A percentile compares a stretch with the other conserved stretches of the same genome.
Conservation (phyloP, 306 rosid genomes). For the Prunus salicina region DNA sequence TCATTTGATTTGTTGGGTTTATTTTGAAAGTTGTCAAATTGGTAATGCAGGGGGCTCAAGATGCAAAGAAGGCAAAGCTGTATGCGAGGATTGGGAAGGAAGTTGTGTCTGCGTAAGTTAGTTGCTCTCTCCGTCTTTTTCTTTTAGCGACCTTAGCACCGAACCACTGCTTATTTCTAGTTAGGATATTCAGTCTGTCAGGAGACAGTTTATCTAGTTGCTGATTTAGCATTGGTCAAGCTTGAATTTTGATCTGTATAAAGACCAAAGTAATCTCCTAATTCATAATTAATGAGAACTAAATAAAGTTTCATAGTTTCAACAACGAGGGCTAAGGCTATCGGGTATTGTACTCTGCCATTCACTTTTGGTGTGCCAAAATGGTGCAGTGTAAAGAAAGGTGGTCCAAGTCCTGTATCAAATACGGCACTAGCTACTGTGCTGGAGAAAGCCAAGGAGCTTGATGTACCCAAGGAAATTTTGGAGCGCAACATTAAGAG, state of each 20-base stretch:
- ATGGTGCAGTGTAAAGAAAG: conserved; percentile 63
- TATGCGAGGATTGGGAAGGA: conserved; percentile 85
- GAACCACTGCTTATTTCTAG: background rate
- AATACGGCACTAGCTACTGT: conserved; percentile 70
- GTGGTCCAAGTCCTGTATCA: conserved; percentile 73
- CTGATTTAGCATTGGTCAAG: background rate
- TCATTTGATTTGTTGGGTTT: background rate
- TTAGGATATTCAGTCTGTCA: background rate
- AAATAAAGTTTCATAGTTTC: background rate
- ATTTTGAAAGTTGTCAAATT: background rate
- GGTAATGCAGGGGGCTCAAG: conserved; percentile 54
- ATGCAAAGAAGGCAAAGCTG: conserved; percentile 80
- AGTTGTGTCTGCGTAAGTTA: conserved; percentile 86
- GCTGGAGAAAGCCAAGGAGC: conserved; percentile 88
- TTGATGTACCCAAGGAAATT: conserved; percentile 88
- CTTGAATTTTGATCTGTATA: background rate
- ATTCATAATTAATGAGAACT: background rate
- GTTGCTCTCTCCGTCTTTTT: background rate
- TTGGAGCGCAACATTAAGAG: conserved; percentile 83
- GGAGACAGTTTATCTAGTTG: background rate
- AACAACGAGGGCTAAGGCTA: background rate
- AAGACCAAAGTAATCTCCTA: background rate
- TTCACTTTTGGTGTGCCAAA: conserved; percentile 11
- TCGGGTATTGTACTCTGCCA: background rate
- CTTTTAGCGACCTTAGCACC: background rate